Evolutionary conservation across 1,284 basidiomycete species (phyloP), one percentile per base, ranked within the genome.

Genomic region (Macrocystidia cucumis): DNA sequence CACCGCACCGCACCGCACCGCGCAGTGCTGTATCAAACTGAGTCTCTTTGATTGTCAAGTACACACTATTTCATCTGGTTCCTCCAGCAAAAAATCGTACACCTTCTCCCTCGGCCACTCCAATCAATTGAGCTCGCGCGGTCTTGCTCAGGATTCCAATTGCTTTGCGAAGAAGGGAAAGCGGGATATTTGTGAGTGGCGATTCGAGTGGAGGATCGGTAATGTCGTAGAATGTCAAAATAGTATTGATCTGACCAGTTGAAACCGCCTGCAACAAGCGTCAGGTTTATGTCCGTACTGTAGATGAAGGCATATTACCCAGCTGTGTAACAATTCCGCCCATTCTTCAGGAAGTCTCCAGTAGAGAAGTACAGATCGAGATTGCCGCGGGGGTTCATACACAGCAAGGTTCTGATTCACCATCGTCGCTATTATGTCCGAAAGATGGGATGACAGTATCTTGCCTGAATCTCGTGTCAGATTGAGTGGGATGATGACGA

Each of bases 151-250:
- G 63, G n/a, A 78, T 63, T 1, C 54, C 50, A 32, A 89, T 78
- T 3, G 80, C 81, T 40, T 65, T 73, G 13, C 75, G 71, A 22
- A 89, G 56, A n/a, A 89, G 59, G 2, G 72, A 50, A 9, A 76
- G 43, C 0, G 85, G 85, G 12, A 88, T 64, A 11, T 70, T 74
- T 18, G 75, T 72, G 17, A 89, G 64, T 11, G 72, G 66, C 1
- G 82, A 84, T 12, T 72, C 67, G 16, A 84, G 51, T 0, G 73
- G 73, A 1, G 85, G 83, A 43, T 89, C 78, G 13, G 72, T 73
- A 45, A 89, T 87, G 47, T 89, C 85, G 55, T 83, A 86, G 55
- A 84, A 84, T 2, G 85, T 89, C 49, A 89, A 51, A 50, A 89
- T 88, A 23, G 78, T 85, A 52, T 84, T 86, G 35, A 89, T 52